Conservation (phyloP, 805 yeast genomes). For the Myxozyma lipomycoides region DNA sequence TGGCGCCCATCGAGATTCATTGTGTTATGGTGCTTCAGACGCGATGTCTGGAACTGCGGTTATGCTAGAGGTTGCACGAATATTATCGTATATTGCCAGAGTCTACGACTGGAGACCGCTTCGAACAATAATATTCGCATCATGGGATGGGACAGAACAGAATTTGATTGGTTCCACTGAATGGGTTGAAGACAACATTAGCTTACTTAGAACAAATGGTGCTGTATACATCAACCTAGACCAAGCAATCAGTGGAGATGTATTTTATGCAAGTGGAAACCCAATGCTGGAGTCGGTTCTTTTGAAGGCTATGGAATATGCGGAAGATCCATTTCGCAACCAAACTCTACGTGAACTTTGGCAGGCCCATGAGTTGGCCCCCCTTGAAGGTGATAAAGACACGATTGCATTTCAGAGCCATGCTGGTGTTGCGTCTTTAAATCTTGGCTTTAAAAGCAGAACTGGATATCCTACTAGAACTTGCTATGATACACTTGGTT, state of each 20-base stretch:
- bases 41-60: conserved; percentile 73
- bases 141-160: conserved; percentile 80
- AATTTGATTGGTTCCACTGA: conserved; percentile 76
- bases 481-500: conserved; percentile 65
- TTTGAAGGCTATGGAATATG: conserved; percentile 41
- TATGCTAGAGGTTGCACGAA: conserved; percentile 59
- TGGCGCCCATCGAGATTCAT: conserved; percentile 78
- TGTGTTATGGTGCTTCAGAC: conserved; percentile 80
- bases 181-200: conserved; percentile 59
- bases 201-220: conserved; percentile 46
- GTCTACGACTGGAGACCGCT: conserved; percentile 66
- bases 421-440: conserved; percentile 46
- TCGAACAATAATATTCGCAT: conserved; percentile 62
- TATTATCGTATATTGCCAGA: conserved; percentile 45
- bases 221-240: conserved; percentile 70
- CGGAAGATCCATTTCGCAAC: conserved; percentile 44
- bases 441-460: conserved; percentile 50
- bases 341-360: conserved; percentile 14
- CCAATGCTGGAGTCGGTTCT: conserved; percentile 54
- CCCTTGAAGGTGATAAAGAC: conserved; percentile 49
- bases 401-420: conserved; percentile 45
- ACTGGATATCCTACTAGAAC: conserved; percentile 62
- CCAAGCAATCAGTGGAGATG: conserved; percentile 56
- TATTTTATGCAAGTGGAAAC: conserved; percentile 51
- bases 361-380: conserved; percentile 5